Evolutionary conservation across 169 alveolate genomes (phyloP), one percentile per base, ranked within the genome.

Genomic region (Nephromyces sp.): DNA sequence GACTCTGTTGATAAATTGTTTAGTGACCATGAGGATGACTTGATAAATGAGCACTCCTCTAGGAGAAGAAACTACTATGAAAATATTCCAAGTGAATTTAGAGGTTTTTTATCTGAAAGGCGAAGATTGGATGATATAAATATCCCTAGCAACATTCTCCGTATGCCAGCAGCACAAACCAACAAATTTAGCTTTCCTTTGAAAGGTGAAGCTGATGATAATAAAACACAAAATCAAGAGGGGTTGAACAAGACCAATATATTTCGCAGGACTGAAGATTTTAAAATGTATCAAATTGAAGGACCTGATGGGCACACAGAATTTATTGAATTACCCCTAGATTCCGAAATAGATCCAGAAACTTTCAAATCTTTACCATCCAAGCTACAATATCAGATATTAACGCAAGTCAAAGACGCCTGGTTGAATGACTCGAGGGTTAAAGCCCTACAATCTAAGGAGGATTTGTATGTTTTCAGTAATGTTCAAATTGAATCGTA

Each of bases 261-360:
- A 15, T 43, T 43, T 43, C 15, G 57, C 15, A n/a, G n/a, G 15
- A n/a, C 57, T 15, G 57, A 43, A 43, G 57, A 43, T 43, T 43
- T 43, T 43, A 43, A 43, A 43, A n/a, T 34, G 0, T 73, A 63
- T 64, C 73, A 27, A 15, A 31, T 35, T 22, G 53, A 22, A 4
- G 68, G 30, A 32, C 70, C 43, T 15, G 27, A 25, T 8, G 66
- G 62, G 22, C 6, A 32, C 68, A 32, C 22, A 27, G 3, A 34
- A 6, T 34, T 30, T 66, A 66, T 74, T 22, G 53, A 33, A 51
- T 69, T 74, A 28, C 80, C 80, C 8, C 53, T 82, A 32, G 86
- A 82, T 32, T 57, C 87, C 4, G 87, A 79, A 35, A 82, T 82
- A 32, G 86, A 82, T 67, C 87, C 87, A 62, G 82, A 87, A 5